A percentile compares a stretch with the other conserved stretches of the same genome.
Evolutionary conservation across 345 rosid species (phyloP).

Genomic region (Capsella bursapastoris): DNA sequence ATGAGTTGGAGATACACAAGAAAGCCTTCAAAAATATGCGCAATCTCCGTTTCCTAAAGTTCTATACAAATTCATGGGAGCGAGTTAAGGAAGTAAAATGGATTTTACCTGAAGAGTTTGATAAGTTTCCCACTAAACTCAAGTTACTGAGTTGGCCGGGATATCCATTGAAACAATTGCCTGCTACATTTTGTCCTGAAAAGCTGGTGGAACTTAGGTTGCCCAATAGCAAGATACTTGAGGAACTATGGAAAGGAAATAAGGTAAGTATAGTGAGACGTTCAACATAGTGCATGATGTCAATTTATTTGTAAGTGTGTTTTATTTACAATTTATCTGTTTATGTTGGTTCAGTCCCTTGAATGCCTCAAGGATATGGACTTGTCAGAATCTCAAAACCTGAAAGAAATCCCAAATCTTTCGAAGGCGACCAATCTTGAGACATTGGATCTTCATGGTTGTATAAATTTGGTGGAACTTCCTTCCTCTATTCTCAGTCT

Average conservation of each 20-base stretch:
- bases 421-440: background rate
- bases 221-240: too few species aligned
- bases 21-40: background rate
- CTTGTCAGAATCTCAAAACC: background rate
- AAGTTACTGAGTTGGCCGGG: background rate
- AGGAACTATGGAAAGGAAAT: too few species aligned
- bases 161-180: background rate
- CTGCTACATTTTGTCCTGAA: background rate
- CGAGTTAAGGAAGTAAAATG: background rate
- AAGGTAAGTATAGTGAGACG: too few species aligned
- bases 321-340: background rate
- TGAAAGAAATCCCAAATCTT: slow-evolving; percentile 3
- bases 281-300: too few species aligned
- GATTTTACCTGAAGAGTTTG: background rate
- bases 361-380: background rate
- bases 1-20: background rate
- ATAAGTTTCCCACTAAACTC: background rate
- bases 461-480: background rate
- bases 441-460: background rate
- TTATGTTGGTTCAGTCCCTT: background rate
- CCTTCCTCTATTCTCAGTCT: slow-evolving; percentile 9
- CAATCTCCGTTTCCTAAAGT: background rate
- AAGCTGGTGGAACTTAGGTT: background rate
- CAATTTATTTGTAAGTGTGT: too few species aligned
- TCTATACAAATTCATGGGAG: too few species aligned